Conservation (phyloP, 768 basidiomycete species). For the Macrolepiota albuminosa region DNA sequence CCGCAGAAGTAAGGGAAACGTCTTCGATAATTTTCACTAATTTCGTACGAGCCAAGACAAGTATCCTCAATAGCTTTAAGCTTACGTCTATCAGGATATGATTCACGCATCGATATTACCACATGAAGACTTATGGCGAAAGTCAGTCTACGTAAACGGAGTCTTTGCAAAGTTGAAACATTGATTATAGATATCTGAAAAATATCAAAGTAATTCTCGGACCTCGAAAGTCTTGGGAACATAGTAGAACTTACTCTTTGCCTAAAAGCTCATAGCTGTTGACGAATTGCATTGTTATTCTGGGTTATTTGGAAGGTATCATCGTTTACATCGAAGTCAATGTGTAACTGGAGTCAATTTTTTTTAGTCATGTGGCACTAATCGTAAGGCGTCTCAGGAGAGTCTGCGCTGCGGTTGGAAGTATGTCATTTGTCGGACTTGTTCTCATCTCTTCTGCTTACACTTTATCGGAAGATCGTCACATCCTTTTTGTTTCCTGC, state of each 20-base stretch:
- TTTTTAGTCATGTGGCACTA: constrained; percentile 69
- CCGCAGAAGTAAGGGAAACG: constrained; percentile 59
- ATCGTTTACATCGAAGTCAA: neutral
- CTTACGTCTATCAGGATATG: constrained; percentile 54
- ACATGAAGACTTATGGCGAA: constrained; percentile 80
- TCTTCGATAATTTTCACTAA: constrained; percentile 87
- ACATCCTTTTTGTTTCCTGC: constrained; percentile 70
- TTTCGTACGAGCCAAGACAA: constrained; percentile 48
- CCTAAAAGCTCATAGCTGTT: constrained; percentile 57
- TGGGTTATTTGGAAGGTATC: constrained; percentile 72
- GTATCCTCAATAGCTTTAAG: neutral
- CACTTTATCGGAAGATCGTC: constrained; percentile 37
- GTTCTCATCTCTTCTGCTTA: neutral
- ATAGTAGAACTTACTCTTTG: neutral
- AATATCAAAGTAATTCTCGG: constrained; percentile 48
- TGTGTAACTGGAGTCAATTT: neutral
- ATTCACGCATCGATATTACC: constrained; percentile 83
- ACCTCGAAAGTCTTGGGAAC: neutral
- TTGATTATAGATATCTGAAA: constrained; percentile 57
- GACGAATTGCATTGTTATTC: constrained; percentile 89
- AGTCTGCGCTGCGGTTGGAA: constrained; percentile 73
- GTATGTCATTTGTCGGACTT: constrained; percentile 34
- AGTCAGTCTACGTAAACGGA: constrained; percentile 29
- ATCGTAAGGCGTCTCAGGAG: constrained; percentile 73
- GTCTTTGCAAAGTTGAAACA: neutral